These are phyloP conservation scores for Aspergillus fumigatus DNA, from an alignment of 2,329 filamentous ascomycete genomes.

Conservation along the genomic window DNA sequence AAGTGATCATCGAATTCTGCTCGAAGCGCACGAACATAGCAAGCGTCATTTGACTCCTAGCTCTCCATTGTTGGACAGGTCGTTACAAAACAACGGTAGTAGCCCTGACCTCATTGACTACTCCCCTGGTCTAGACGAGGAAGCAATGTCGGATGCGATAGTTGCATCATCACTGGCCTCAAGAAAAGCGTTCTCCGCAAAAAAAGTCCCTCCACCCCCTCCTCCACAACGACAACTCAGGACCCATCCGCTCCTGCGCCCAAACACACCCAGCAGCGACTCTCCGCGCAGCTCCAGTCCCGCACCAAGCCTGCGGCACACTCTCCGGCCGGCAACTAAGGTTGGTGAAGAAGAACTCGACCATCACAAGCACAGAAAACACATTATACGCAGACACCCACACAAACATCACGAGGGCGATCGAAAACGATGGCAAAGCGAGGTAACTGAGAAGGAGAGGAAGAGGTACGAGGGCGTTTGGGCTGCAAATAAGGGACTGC, in stretches of 20 bases:
- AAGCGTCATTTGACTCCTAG: constrained; percentile 22
- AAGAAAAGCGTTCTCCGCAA: constrained; percentile 35
- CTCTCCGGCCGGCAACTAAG: constrained; percentile 38
- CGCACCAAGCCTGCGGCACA: constrained; percentile 36
- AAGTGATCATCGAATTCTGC: constrained; percentile 5
- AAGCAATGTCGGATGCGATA: constrained; percentile 43
- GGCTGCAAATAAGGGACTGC: constrained; percentile 45
- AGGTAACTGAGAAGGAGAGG: constrained; percentile 42
- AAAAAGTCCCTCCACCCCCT: constrained; percentile 33
- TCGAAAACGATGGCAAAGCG: constrained; percentile 42
- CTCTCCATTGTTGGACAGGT: constrained; percentile 21
- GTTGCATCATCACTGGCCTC: constrained; percentile 46
- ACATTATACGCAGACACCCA: constrained; percentile 41
- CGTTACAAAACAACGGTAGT: constrained; percentile 21
- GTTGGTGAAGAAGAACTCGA: constrained; percentile 31
- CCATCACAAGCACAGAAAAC: constrained; percentile 27
- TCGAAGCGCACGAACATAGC: constrained; percentile 9
- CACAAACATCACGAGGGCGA: constrained; percentile 47
- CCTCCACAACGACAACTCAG: constrained; percentile 37
- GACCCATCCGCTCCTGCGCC: constrained; percentile 33
- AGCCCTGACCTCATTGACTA: constrained; percentile 20
- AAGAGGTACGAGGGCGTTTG: constrained; percentile 49
- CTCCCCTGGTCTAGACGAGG: constrained; percentile 27
- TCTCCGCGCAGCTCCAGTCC: constrained; percentile 33
- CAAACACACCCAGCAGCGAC: constrained; percentile 27